Evolutionary conservation across 768 basidiomycete species (phyloP), one percentile per base, ranked within the genome.

Genomic region (Suillus bovinus): DNA sequence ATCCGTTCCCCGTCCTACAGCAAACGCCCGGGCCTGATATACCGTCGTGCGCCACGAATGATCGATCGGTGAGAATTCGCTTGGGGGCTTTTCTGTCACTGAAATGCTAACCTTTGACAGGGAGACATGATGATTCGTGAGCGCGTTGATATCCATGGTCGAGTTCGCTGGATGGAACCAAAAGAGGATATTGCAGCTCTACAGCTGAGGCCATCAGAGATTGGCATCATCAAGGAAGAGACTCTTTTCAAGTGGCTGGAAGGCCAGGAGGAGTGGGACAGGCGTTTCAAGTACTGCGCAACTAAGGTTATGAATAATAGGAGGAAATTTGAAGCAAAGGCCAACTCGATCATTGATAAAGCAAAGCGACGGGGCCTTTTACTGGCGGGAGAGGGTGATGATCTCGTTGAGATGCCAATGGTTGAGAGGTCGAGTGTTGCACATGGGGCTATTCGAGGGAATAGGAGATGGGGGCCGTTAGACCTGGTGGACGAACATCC

Each of bases 191-290:
- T 94, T 7, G 69, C 75, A 6, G 84, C 81, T 1, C 75, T 93
- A 46, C 71, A 78, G 11, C 70, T 93, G 44, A 79, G 80, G 0
- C 75, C 81, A 0, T 77, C 79, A 14, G 78, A 89, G 63, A 81
- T 93, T 42, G 91, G 90, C 0, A 72, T 89, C 38, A 85, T 94
- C 71, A 91, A 89, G 71, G 91, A 93, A 72, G 84, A 77, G 0
- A 87, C 89, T 0, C 85, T 85, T 0, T 78, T 82, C 69, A 80
- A 87, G n/a, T 94, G 90, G 82, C 70, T 84, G 16, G 72, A 76
- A 4, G 86, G 88, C 9, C 87, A 88, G 71, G 77, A 80, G 24
- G 68, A 80, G 38, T 89, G 89, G 88, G 87, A 90, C 70, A 75
- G 78, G 67, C 79, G 75, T 65, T 89, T 79, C 72, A 74, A 72